These are phyloP conservation scores for Clavispora fructus DNA, from an alignment of 805 yeast species.

Conservation along the genomic window DNA sequence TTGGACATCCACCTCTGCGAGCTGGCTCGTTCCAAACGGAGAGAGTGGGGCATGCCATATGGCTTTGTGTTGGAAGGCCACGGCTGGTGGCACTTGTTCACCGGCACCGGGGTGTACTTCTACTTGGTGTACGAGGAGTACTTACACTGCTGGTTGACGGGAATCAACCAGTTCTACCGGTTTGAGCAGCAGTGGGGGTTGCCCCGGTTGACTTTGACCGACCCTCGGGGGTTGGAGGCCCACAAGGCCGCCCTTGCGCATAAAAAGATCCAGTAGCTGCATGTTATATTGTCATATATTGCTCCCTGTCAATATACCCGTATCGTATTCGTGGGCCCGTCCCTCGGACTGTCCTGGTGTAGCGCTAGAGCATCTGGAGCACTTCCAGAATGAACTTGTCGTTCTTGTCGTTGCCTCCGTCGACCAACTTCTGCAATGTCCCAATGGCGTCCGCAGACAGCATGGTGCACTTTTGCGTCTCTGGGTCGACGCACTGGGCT, in stretches of 20 bases:
- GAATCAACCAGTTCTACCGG: slow-evolving; percentile 49
- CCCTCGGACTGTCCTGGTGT: too few species aligned
- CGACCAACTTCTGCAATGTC: slow-evolving; percentile 34
- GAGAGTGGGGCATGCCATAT: slow-evolving; percentile 70
- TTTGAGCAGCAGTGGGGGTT: slow-evolving; percentile 56
- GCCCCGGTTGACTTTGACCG: slow-evolving; percentile 13
- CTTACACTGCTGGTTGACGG: slow-evolving; percentile 60
- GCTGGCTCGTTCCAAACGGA: slow-evolving; percentile 51
- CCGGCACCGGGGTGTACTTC: slow-evolving; percentile 83
- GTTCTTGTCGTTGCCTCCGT: slow-evolving; percentile 11
- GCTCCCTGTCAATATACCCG: not conserved
- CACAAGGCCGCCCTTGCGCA: slow-evolving; percentile 2
- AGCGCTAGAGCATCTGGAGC: slow-evolving; percentile 26
- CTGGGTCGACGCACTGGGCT: slow-evolving; percentile 28
- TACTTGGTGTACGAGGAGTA: slow-evolving; percentile 78
- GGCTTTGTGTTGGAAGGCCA: slow-evolving; percentile 88
- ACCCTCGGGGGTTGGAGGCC: slow-evolving; percentile 10
- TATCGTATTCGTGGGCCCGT: too few species aligned
- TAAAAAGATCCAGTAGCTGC: slow-evolving; percentile 1
- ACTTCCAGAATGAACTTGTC: slow-evolving; percentile 47
- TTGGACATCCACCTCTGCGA: slow-evolving; percentile 77
- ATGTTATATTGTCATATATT: not conserved
- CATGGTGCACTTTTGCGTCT: slow-evolving; percentile 16
- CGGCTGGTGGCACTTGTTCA: slow-evolving; percentile 95
- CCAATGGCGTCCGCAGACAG: slow-evolving; percentile 35